A percentile compares a stretch with the other conserved stretches of the same genome.
Evolutionary conservation across 2,329 filamentous ascomycete species (phyloP).

Genomic region (Epichloe bromicola): DNA sequence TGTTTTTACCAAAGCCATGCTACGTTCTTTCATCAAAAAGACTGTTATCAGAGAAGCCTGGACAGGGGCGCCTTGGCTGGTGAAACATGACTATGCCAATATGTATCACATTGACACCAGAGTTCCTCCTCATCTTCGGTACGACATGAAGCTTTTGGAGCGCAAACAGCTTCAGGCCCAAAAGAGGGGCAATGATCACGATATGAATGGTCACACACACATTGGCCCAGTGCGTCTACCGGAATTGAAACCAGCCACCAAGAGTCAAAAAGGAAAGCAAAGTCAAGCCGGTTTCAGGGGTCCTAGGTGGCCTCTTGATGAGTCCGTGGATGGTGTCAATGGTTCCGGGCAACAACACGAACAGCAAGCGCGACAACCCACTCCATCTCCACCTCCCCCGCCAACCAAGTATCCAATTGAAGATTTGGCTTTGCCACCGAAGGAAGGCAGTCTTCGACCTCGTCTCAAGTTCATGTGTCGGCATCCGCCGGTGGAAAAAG

Average conservation of each 20-base stretch:
- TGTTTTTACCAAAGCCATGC: slow-evolving; percentile 85
- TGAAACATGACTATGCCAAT: slow-evolving; percentile 73
- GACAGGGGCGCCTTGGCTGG: slow-evolving; percentile 93
- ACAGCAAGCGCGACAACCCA: slow-evolving; percentile 19
- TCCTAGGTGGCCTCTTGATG: slow-evolving; percentile 23
- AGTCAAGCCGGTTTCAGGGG: slow-evolving; percentile 28
- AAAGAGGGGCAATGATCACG: slow-evolving; percentile 42
- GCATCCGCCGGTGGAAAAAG: slow-evolving; percentile 40
- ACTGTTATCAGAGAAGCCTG: slow-evolving; percentile 84
- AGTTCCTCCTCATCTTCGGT: slow-evolving; percentile 68
- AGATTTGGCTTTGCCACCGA: slow-evolving; percentile 69
- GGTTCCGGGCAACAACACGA: neutral
- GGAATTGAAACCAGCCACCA: slow-evolving; percentile 60
- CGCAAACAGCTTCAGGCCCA: slow-evolving; percentile 59
- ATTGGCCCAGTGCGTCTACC: slow-evolving; percentile 47
- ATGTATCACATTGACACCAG: slow-evolving; percentile 79
- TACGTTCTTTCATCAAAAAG: slow-evolving; percentile 89
- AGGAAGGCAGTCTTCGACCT: slow-evolving; percentile 55
- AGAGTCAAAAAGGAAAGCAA: slow-evolving; percentile 52
- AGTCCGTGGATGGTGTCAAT: slow-evolving; percentile 25
- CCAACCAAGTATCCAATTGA: slow-evolving; percentile 92
- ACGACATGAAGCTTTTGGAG: slow-evolving; percentile 67
- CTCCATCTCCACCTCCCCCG: slow-evolving; percentile 48
- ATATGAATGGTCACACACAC: slow-evolving; percentile 27
- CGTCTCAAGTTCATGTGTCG: slow-evolving; percentile 63